phyloP scores from a whole-genome alignment of 495 filamentous ascomycete species.

The Penicillium paradoxum region DNA sequence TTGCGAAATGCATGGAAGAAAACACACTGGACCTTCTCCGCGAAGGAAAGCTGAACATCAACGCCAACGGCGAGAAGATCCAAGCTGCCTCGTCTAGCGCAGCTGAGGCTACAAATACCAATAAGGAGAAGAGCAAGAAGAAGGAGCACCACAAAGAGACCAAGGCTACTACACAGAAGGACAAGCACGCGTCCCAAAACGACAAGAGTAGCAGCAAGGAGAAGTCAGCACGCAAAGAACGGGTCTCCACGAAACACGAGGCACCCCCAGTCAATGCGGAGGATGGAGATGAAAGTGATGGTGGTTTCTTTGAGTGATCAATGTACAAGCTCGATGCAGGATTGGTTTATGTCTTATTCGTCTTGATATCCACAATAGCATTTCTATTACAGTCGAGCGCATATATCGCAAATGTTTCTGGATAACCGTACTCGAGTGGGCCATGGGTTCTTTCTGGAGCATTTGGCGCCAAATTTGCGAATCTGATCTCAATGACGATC shows the following conservation, averaged over 20 bases:
- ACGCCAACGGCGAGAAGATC: conserved; percentile 20
- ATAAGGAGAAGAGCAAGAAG: conserved; percentile 13
- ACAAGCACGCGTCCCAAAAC: background rate
- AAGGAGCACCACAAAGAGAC: conserved; percentile 13
- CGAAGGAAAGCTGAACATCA: conserved; percentile 43
- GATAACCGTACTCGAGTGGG: no score
- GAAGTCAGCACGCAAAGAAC: conserved; percentile 9
- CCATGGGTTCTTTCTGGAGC: no score
- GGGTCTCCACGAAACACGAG: conserved; percentile 8
- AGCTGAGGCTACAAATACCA: background rate
- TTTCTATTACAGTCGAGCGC: conserved; percentile 4
- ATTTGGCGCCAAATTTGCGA: no score
- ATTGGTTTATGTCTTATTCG: conserved; percentile 8
- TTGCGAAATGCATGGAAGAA: conserved; percentile 65
- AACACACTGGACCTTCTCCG: conserved; percentile 55
- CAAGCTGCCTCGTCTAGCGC: background rate
- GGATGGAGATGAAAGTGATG: conserved; percentile 48
- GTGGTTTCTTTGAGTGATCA: conserved; percentile 49
- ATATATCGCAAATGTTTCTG: background rate
- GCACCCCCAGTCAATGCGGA: conserved; percentile 2
- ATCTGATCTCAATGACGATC: no score
- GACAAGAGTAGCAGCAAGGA: conserved; percentile 13
- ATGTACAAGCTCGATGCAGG: background rate
- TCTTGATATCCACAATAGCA: conserved; percentile 23
- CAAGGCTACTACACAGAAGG: conserved; percentile 3